phyloP scores from a whole-genome alignment of 441 rosid genomes.

The Daphne laureola region DNA sequence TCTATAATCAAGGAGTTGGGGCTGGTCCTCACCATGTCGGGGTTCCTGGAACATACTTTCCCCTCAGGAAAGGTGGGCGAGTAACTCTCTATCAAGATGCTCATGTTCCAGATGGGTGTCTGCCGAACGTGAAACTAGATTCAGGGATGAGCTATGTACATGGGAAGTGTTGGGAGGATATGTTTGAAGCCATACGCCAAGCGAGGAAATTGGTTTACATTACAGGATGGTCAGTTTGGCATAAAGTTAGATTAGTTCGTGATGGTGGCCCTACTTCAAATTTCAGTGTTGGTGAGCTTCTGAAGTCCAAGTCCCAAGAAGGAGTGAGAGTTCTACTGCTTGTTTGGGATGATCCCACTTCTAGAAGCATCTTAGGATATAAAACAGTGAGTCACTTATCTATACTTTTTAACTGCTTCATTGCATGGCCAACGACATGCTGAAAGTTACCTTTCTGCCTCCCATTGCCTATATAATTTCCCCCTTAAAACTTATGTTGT shows the following conservation, averaged over 20 bases:
- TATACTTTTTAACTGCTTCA: not conserved
- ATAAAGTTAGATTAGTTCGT: slow-evolving; percentile 64
- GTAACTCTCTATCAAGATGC: slow-evolving; percentile 97
- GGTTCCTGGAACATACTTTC: slow-evolving; percentile 92
- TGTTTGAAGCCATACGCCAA: slow-evolving; percentile 73
- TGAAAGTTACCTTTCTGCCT: too few relatives aligned
- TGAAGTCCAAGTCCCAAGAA: slow-evolving; percentile 84
- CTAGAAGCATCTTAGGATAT: slow-evolving; percentile 80
- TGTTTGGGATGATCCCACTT: slow-evolving; percentile 98
- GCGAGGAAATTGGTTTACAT: slow-evolving; percentile 81
- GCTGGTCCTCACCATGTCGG: slow-evolving; percentile 80
- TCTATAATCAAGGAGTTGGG: slow-evolving; percentile 79
- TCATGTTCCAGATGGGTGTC: slow-evolving; percentile 78
- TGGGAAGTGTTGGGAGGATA: slow-evolving; percentile 93
- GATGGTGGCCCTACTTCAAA: slow-evolving; percentile 48
- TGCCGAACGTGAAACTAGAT: slow-evolving; percentile 59
- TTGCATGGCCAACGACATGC: slow-evolving; percentile 6
- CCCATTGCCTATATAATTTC: too few relatives aligned
- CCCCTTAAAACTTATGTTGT: too few relatives aligned
- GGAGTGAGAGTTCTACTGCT: slow-evolving; percentile 95
- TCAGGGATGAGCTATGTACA: slow-evolving; percentile 61
- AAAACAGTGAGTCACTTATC: slow-evolving; percentile 49
- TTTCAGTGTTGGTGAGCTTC: slow-evolving; percentile 70
- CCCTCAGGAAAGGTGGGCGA: slow-evolving; percentile 77
- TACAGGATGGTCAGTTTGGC: slow-evolving; percentile 99